Base-by-base conservation (phyloP, 139 green algal species). In the Auxenochlorella protothecoides region DNA sequence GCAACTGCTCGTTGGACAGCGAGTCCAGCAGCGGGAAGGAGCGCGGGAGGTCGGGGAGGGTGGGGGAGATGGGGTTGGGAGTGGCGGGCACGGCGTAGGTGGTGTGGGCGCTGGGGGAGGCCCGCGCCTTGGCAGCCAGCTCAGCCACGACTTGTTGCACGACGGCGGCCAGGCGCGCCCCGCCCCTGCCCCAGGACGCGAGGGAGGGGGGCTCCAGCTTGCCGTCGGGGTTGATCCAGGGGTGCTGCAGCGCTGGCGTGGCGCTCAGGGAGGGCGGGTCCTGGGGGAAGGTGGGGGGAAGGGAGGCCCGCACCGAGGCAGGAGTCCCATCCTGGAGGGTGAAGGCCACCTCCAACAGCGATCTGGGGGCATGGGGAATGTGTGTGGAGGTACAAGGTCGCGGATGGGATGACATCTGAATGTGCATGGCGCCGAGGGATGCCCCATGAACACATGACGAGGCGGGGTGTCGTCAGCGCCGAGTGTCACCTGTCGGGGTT, bases 161-260 rank as follows among this genome's bases (percentile, higher is more conserved):
- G 27, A 44, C 27, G 27, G 27, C 27, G 27, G 27, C 27, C 27
- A 44, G 27, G 27, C 27, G 27, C 27, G 27, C 27, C 27, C 27
- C 27, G 27, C 27, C 27, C 27, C 27, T 44, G 27, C 27, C 27
- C 27, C 27, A 44, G 27, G 27, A 44, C 27, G 27, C 27, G 27
- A 44, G 27, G 27, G 27, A 44, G 27, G 27, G 27, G 27, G 27
- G 27, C 27, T 44, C 27, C 27, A 44, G 27, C 27, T 44, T 44
- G 59, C 82, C 83, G 12, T 75, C 71, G 44, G 62, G 5, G 68
- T 88, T 79, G 15, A 90, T 81, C 55, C 72, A 79, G 8, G 81
- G 81, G 69, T 90, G 80, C 16, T 76, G 76, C 14, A 89, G 65
- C 0, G 84, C 81, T 3, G 82, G 65, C 54, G 84, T 80, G 16